Evolutionary conservation across 23 red algal genomes (phyloP), one percentile per base, ranked within the genome.

Genomic region (Gracilaria gracilis): DNA sequence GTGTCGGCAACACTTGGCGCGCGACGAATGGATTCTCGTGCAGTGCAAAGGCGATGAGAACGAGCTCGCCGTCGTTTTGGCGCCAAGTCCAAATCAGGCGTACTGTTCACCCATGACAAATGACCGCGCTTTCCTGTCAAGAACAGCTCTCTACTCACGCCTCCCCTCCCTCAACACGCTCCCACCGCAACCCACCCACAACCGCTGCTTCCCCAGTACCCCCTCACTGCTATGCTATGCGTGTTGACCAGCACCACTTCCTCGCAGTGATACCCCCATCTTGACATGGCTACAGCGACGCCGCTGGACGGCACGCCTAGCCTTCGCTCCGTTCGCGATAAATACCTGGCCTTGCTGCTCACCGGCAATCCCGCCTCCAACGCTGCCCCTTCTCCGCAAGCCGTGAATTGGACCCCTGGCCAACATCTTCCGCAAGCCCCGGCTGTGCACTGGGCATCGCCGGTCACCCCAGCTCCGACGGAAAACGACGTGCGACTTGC

Each of bases 401-500:
- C 55, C 33, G 15, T 55, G 14, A 48, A 48, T 34, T 82, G 59
- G 59, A 64, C 59, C 23, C 81, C 81, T 50, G 59, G 65, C 25
- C 59, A 64, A 20, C 40, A 65, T 50, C 81, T 69, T 61, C 37
- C 81, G 17, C 81, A 69, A 37, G 61, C 59, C 24, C 81, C 81
- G 31, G 38, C 59, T 32, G 59, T 67, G 29, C 81, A 70, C 9
- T 85, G 81, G 81, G 65, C 81, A 55, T 85, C 81, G 25, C 81
- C 81, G 32, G 54, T 85, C 31, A 85, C 81, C 51, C 81, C 81
- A 66, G 59, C 81, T 48, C 81, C 81, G 3, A 85, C 81, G 28
- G 81, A 85, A 28, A 85, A 85, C 81, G 81, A 85, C 40, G 81
- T 85, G 24, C 81, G 81, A 42, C 81, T 88, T 27, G 84, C 84